Percentiles rank a stretch among this genome's conserved stretches.
Evolutionary conservation across 139 green algal species (phyloP).

Genomic region (Pseudopediastrum boryanum): DNA sequence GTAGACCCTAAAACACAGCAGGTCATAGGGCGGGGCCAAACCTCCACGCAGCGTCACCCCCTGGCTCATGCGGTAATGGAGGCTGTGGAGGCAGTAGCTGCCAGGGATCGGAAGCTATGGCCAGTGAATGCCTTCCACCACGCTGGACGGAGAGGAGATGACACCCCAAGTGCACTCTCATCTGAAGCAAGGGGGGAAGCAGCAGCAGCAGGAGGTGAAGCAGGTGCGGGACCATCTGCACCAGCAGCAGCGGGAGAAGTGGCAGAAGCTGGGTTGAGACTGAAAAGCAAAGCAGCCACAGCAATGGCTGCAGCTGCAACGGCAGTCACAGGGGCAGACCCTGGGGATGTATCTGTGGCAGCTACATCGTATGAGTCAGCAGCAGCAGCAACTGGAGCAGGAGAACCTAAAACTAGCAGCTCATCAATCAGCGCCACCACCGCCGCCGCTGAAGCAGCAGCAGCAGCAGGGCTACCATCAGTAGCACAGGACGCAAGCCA

Average conservation of each 20-base stretch:
- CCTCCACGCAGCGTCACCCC: slow-evolving; percentile 57
- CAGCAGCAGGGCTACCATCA: too few relatives aligned
- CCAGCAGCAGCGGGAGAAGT: too few relatives aligned
- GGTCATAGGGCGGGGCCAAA: slow-evolving; percentile 45
- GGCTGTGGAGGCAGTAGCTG: slow-evolving; percentile 66
- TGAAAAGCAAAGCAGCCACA: too few relatives aligned
- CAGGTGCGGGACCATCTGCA: too few relatives aligned
- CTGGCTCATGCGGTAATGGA: slow-evolving; percentile 83
- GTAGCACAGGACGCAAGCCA: too few relatives aligned
- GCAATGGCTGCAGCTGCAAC: background rate
- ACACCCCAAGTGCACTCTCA: background rate
- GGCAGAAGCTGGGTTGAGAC: too few relatives aligned
- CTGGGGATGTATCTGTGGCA: background rate
- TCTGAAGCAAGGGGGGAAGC: background rate
- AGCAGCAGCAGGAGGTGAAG: background rate
- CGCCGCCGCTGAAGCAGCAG: background rate
- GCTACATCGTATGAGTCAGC: background rate
- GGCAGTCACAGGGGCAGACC: background rate
- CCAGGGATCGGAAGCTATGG: slow-evolving; percentile 65
- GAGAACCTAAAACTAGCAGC: too few relatives aligned
- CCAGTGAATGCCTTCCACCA: slow-evolving; percentile 37
- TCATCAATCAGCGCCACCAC: background rate
- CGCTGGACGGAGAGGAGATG: background rate
- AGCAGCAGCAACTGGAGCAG: background rate
- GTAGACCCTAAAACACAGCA: slow-evolving; percentile 54